phyloP scores from a whole-genome alignment of 768 basidiomycete genomes.

The Lentinula sp. region DNA sequence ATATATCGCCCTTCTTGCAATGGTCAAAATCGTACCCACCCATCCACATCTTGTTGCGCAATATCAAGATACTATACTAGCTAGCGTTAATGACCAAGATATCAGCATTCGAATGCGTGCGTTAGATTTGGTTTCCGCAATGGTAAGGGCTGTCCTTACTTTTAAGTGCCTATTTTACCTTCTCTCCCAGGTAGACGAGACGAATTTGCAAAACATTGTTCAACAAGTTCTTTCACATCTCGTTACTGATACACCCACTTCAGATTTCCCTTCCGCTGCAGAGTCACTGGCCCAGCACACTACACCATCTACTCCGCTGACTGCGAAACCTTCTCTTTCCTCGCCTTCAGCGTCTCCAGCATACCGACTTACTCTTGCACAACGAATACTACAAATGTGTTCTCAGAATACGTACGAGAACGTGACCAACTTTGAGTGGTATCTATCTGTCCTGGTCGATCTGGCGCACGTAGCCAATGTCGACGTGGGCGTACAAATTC shows the following conservation, averaged over 20 bases:
- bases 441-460: conserved; percentile 90
- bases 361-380: conserved; percentile 80
- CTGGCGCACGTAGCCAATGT: conserved; percentile 83
- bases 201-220: conserved; percentile 84
- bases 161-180: conserved; percentile 1
- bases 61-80: conserved; percentile 86
- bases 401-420: conserved; percentile 81
- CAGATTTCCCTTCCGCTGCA: conserved; percentile 52
- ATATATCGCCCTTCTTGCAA: conserved; percentile 91
- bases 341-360: conserved; percentile 70
- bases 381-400: conserved; percentile 82
- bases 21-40: conserved; percentile 93
- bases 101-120: conserved; percentile 96
- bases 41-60: conserved; percentile 87
- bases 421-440: conserved; percentile 95
- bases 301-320: conserved; percentile 25
- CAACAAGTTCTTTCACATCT: conserved; percentile 88
- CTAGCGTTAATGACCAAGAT: conserved; percentile 88
- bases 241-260: conserved; percentile 48
- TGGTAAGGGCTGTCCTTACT: conserved; percentile 46
- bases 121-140: conserved; percentile 87
- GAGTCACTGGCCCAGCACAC: conserved; percentile 47
- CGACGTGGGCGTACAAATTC: conserved; percentile 70
- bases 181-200: conserved; percentile 61
- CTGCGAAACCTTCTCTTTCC: conserved; percentile 24